A percentile compares a stretch with the other conserved stretches of the same genome.
phyloP scores from a whole-genome alignment of 192 early-diverging fungal species.

The Backusella macrospora region DNA sequence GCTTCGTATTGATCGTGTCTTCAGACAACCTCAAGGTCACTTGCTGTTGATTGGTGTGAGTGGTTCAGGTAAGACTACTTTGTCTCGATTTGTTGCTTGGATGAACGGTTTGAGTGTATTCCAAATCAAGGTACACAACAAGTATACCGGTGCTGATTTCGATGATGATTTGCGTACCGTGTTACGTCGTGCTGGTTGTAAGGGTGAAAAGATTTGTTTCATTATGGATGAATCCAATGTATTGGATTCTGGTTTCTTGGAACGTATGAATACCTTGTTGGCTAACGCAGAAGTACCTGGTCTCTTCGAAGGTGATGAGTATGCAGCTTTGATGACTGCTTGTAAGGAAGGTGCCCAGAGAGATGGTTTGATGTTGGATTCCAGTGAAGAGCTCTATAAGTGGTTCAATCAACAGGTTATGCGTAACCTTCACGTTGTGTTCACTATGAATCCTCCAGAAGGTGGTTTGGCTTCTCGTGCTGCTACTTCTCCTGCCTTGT shows the following conservation, averaged over 20 bases:
- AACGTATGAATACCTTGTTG: conserved; percentile 99
- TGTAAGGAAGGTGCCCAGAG: conserved; percentile 94
- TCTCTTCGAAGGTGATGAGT: conserved; percentile 98
- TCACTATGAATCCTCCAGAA: conserved; percentile 99
- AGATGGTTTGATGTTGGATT: conserved; percentile 93
- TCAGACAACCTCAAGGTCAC: conserved; percentile 98
- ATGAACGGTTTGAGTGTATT: conserved; percentile 97
- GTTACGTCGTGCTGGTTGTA: conserved; percentile 89
- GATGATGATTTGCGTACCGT: conserved; percentile 96
- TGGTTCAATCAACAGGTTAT: conserved; percentile 98
- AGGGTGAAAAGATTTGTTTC: conserved; percentile 98
- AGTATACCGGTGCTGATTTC: conserved; percentile 95
- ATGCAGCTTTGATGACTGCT: conserved; percentile 87
- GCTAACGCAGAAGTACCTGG: conserved; percentile 99
- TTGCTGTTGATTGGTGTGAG: conserved; percentile 97
- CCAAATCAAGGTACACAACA: conserved; percentile 98
- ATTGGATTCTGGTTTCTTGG: conserved; percentile 94
- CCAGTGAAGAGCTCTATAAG: conserved; percentile 92
- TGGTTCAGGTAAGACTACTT: conserved; percentile 96
- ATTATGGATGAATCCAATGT: conserved; percentile 99
- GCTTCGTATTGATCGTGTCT: conserved; percentile 96
- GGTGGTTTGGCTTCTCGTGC: conserved; percentile 89
- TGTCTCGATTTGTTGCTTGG: conserved; percentile 99
- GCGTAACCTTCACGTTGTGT: conserved; percentile 97
- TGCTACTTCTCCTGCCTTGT: conserved; percentile 97